phyloP scores from a whole-genome alignment of 179 eudicot genomes.

The Vitellaria paradoxa region DNA sequence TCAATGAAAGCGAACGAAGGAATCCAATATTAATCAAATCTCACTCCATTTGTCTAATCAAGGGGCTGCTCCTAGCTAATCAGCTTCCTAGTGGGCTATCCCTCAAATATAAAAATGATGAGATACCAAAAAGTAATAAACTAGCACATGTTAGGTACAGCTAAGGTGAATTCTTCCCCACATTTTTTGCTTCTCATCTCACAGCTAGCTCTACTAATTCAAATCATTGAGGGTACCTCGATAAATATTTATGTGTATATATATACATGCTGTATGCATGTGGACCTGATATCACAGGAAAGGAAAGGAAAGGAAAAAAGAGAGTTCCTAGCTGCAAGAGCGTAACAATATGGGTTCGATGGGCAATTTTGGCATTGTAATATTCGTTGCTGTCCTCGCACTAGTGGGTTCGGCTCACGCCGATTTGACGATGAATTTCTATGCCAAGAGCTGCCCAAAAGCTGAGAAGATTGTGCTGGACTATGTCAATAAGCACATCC shows the following conservation, averaged over 20 bases:
- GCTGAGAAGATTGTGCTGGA: conserved; percentile 49
- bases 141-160: not conserved
- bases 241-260: not conserved
- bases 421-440: conserved; percentile 31
- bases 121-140: not conserved
- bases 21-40: not conserved
- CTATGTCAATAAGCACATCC: conserved; percentile 40
- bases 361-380: conserved; percentile 1
- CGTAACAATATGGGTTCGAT: conserved; percentile 1
- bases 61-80: not conserved
- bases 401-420: conserved; percentile 19
- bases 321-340: too few species aligned
- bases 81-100: not conserved
- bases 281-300: not conserved
- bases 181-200: not conserved
- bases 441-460: conserved; percentile 41
- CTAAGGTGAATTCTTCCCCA: not conserved
- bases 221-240: conserved; percentile 2
- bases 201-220: not conserved
- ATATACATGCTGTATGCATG: not conserved
- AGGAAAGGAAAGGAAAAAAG: not conserved
- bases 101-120: not conserved
- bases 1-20: not conserved
- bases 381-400: conserved; percentile 9
- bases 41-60: not conserved